These are phyloP conservation scores for Ophiocordyceps camponoti-rufipedis DNA, from an alignment of 2,329 filamentous ascomycete genomes.

Conservation along the genomic window DNA sequence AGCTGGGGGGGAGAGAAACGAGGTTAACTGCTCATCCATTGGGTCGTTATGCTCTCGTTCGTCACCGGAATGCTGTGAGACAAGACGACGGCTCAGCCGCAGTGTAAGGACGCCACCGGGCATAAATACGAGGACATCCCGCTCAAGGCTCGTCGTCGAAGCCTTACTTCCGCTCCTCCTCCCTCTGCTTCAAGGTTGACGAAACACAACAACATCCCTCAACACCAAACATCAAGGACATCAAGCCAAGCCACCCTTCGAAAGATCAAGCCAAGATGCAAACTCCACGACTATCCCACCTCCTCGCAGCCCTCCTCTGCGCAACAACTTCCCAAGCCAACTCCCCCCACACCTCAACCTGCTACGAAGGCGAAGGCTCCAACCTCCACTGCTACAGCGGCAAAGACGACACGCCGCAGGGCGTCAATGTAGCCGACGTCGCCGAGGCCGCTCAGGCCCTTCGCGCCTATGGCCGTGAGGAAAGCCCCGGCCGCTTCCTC, in stretches of 20 bases:
- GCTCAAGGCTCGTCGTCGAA: too few relatives aligned
- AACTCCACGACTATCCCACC: background rate
- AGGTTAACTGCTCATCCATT: too few relatives aligned
- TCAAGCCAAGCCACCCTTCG: too few relatives aligned
- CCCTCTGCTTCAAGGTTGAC: too few relatives aligned
- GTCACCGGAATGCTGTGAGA: background rate
- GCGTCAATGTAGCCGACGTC: background rate
- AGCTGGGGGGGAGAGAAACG: too few relatives aligned
- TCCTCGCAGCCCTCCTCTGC: background rate
- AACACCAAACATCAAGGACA: too few relatives aligned
- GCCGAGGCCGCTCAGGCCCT: constrained; percentile 1
- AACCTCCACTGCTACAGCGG: constrained; percentile 2
- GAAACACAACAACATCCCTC: too few relatives aligned
- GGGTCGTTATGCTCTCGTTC: too few relatives aligned
- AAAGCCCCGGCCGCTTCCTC: constrained; percentile 1
- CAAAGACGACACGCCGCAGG: constrained; percentile 1
- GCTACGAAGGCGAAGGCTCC: background rate
- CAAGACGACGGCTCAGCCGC: background rate
- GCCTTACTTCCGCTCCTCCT: background rate
- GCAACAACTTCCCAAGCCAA: background rate
- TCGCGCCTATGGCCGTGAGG: background rate
- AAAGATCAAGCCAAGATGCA: too few relatives aligned
- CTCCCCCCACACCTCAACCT: background rate
- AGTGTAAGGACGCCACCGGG: background rate
- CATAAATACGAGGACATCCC: background rate